phyloP scores from a whole-genome alignment of 202 grass and related monocot species.

The Eragrostis tef region DNA sequence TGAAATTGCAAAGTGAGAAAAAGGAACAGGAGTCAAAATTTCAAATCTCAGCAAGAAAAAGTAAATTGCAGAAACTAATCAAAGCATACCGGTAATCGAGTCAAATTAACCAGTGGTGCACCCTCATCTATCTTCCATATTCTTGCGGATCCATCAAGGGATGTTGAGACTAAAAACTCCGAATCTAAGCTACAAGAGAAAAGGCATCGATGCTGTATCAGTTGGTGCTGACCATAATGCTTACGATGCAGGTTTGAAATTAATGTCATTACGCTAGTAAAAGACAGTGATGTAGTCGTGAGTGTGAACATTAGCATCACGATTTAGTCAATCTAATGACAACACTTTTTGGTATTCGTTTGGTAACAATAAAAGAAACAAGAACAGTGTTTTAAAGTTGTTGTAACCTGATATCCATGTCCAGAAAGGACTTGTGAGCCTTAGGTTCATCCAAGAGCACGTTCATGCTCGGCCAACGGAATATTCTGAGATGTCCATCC shows the following conservation, averaged over 20 bases:
- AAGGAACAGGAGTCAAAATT: conserved; percentile 6
- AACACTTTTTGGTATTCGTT: background rate
- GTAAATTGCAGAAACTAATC: background rate
- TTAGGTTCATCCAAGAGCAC: conserved; percentile 92
- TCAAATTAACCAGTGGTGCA: conserved; percentile 73
- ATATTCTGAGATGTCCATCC: conserved; percentile 94
- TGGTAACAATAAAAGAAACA: conserved; percentile 9
- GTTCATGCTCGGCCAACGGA: conserved; percentile 87
- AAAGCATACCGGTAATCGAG: conserved; percentile 68
- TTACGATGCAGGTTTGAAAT: background rate
- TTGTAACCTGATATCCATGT: conserved; percentile 97
- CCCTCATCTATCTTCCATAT: conserved; percentile 97
- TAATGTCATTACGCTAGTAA: background rate
- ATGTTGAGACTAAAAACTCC: conserved; percentile 93
- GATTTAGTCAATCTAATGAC: conserved; percentile 19
- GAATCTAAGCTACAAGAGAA: conserved; percentile 86
- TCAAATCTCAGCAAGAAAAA: conserved; percentile 19
- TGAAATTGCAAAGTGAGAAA: conserved; percentile 25
- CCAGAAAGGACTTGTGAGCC: conserved; percentile 87
- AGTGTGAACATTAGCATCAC: conserved; percentile 36
- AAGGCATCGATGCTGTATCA: conserved; percentile 36
- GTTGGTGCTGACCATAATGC: background rate
- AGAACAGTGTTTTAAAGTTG: background rate
- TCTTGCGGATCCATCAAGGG: conserved; percentile 94
- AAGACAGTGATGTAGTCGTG: conserved; percentile 25